A percentile compares a stretch with the other conserved stretches of the same genome.
phyloP scores from a whole-genome alignment of 352 stramenopile genomes.

The Pythium brachiatum region DNA sequence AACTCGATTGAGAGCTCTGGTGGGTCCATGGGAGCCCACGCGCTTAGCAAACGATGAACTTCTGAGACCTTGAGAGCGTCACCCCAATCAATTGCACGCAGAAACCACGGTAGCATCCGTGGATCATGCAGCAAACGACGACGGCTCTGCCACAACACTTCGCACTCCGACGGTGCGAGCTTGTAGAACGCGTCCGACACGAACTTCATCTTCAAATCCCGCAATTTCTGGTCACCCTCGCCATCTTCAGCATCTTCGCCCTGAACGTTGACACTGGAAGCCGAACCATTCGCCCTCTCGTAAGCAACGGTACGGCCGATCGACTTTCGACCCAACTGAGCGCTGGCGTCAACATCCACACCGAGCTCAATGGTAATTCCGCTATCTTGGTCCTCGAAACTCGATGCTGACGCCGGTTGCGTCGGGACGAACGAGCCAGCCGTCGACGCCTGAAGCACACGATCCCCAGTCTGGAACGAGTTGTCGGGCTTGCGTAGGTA shows the following conservation, averaged over 20 bases:
- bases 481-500: background rate
- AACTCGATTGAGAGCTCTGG: conserved; percentile 21
- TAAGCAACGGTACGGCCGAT: background rate
- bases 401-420: background rate
- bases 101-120: conserved; percentile 37
- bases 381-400: background rate
- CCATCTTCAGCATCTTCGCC: background rate
- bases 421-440: background rate
- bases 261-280: background rate
- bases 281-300: background rate
- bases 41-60: conserved; percentile 37
- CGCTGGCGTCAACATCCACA: background rate
- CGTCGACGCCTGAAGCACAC: conserved; percentile 1
- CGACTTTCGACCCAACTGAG: background rate
- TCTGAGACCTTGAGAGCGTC: conserved; percentile 28
- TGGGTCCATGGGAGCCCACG: conserved; percentile 24
- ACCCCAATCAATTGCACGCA: conserved; percentile 47
- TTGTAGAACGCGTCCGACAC: conserved; percentile 27
- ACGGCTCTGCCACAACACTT: conserved; percentile 22
- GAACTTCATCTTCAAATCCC: conserved; percentile 1
- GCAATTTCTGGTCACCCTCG: background rate
- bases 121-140: conserved; percentile 20
- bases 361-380: background rate
- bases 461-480: background rate
- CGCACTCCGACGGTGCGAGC: conserved; percentile 18